Evolutionary conservation across 495 filamentous ascomycete species (phyloP), one percentile per base, ranked within the genome.

Genomic region (Daldinia loculata): DNA sequence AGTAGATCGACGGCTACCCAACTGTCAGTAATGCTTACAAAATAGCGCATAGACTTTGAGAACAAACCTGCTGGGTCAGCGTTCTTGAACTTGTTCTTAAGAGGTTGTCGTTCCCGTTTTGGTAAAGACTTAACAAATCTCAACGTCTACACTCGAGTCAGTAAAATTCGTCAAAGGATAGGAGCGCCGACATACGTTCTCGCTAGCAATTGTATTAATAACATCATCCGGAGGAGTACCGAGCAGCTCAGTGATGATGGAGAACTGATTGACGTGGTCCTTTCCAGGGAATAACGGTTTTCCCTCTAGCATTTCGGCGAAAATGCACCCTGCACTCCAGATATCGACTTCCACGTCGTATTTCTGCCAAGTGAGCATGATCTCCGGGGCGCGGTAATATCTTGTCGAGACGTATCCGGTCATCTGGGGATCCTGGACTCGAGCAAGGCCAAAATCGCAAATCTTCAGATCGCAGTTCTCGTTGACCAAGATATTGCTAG

Each of bases 321-420:
- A 99, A 75, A 99, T 99, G 82, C 95, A 99, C 61, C 95, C 95
- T 9, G 96, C 95, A 77, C 95, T 98, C 95, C 95, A 99, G 75
- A 99, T 97, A 80, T 99, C 95, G 56, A 99, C 95, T 84, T 98
- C 96, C 50, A 98, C 93, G 75, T 99, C 95, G 81, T 99, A 99
- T 82, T 98, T 99, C 80, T 99, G 95, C 95, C 95, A 99, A 50
- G 95, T 99, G 75, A 99, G 93, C 95, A 99, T 99, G 78, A 99
- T 99, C 81, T 99, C 95, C 15, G 95, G 95, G 4, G 95, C 95
- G 56, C 95, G 91, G 84, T 99, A 99, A 85, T 99, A 99, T 83
- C 95, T 87, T 57, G 95, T 99, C 55, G 95, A 99, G 45, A 99
- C 95, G 77, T 99, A 99, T 75, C 95, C 95, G 41, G 95, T 99